Conservation (phyloP, 805 yeast species). For the Torulaspora maleeae region DNA sequence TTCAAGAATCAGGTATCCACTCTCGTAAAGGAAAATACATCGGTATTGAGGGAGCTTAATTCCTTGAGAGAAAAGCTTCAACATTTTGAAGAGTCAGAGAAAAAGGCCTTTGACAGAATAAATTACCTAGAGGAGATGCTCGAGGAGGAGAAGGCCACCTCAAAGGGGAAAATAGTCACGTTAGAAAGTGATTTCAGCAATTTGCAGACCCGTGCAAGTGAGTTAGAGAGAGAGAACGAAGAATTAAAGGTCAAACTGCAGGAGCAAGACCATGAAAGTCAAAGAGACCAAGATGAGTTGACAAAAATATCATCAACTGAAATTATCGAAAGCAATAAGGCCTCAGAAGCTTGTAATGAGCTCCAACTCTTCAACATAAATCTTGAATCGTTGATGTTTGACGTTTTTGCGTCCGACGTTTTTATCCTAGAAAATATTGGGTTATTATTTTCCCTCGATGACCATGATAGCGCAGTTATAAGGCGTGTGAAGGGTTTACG, state of each 20-base stretch:
- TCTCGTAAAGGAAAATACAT: constrained; percentile 13
- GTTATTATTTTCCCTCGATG: constrained; percentile 41
- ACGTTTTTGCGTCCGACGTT: constrained; percentile 47
- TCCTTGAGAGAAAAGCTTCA: constrained; percentile 1
- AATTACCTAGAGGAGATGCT: background rate
- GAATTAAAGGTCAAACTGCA: constrained; percentile 1
- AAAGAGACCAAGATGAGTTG: background rate
- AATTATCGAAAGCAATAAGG: background rate
- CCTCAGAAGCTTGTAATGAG: background rate
- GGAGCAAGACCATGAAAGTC: background rate
- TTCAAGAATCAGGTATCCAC: constrained; percentile 21
- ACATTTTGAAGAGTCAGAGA: background rate
- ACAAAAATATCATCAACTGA: background rate
- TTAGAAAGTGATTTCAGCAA: background rate
- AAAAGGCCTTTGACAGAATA: background rate
- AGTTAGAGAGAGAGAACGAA: constrained; percentile 3
- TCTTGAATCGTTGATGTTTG: constrained; percentile 20
- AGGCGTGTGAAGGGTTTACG: constrained; percentile 78
- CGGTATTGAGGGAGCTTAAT: constrained; percentile 9
- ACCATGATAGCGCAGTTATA: constrained; percentile 43
- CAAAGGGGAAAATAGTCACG: background rate
- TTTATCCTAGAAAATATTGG: constrained; percentile 72
- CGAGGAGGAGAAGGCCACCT: background rate
- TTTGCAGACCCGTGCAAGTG: constrained; percentile 1
- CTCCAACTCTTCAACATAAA: constrained; percentile 1